Conservation (phyloP, 2,329 filamentous ascomycete species). For the Colletotrichum sublineola region DNA sequence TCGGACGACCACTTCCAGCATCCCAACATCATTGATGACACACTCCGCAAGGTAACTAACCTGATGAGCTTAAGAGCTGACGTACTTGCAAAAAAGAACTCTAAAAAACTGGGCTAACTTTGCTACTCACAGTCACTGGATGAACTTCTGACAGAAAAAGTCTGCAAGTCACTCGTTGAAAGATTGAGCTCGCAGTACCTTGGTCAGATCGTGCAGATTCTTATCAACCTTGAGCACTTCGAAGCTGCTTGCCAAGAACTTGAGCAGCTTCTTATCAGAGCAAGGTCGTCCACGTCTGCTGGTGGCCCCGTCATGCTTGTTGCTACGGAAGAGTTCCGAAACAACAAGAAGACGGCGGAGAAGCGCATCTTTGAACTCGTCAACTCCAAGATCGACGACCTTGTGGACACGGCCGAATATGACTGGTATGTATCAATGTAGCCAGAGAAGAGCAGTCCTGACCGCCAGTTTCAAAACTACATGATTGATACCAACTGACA, state of each 20-base stretch:
- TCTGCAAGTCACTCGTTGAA: conserved; percentile 91
- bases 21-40: conserved; percentile 90
- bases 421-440: conserved; percentile 74
- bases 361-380: conserved; percentile 99
- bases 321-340: conserved; percentile 88
- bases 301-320: conserved; percentile 83
- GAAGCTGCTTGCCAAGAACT: conserved; percentile 92
- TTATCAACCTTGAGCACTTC: conserved; percentile 98
- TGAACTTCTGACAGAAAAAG: conserved; percentile 90
- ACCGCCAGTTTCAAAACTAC: neutral
- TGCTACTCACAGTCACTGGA: conserved; percentile 78
- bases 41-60: conserved; percentile 76
- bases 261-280: conserved; percentile 86
- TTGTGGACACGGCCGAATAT: conserved; percentile 97
- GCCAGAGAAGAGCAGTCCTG: neutral
- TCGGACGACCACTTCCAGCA: conserved; percentile 96
- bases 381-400: conserved; percentile 97
- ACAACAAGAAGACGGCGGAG: conserved; percentile 94
- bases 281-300: conserved; percentile 83
- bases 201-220: conserved; percentile 97
- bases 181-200: conserved; percentile 92
- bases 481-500: conserved; percentile 16
- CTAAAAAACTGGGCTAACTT: neutral
- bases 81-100: too few relatives aligned
- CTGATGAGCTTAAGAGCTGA: neutral